Evolutionary conservation across 1,284 basidiomycete genomes (phyloP).

Genomic region (Meripilus lineatus): DNA sequence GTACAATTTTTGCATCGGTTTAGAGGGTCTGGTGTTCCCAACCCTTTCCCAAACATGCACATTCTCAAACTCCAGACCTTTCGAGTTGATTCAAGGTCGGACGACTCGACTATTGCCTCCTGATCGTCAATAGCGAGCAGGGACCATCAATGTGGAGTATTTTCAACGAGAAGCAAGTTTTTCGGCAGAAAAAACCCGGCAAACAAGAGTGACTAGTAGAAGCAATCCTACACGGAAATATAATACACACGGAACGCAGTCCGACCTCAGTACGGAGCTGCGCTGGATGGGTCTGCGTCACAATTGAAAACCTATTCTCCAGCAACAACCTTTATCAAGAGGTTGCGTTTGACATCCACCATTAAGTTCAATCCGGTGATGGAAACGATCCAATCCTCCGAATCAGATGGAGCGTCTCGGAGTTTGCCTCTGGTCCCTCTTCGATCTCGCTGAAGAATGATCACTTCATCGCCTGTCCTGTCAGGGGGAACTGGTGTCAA

Average conservation of each 20-base stretch:
- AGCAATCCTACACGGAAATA: background rate
- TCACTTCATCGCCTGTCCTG: conserved; percentile 17
- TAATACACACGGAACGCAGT: background rate
- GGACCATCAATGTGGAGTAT: no score
- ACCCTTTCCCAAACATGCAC: no score
- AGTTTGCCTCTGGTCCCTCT: background rate
- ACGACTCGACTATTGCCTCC: no score
- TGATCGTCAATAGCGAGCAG: no score
- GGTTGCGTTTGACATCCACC: background rate
- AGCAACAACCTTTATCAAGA: background rate
- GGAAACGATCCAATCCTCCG: background rate
- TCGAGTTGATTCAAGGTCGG: no score
- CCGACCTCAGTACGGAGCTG: no score
- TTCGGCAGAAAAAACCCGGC: background rate
- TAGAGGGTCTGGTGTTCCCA: no score
- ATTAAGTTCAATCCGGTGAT: background rate
- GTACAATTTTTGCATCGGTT: no score
- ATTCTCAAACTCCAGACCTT: no score
- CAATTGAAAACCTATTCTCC: no score
- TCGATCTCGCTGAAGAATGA: conserved; percentile 21
- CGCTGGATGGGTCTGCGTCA: no score
- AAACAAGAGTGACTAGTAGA: background rate
- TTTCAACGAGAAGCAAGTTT: background rate
- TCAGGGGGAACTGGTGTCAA: conserved; percentile 26
- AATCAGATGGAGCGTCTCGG: background rate